Evolutionary conservation across 2,329 filamentous ascomycete species (phyloP).

Genomic region (Trichoderma breve): DNA sequence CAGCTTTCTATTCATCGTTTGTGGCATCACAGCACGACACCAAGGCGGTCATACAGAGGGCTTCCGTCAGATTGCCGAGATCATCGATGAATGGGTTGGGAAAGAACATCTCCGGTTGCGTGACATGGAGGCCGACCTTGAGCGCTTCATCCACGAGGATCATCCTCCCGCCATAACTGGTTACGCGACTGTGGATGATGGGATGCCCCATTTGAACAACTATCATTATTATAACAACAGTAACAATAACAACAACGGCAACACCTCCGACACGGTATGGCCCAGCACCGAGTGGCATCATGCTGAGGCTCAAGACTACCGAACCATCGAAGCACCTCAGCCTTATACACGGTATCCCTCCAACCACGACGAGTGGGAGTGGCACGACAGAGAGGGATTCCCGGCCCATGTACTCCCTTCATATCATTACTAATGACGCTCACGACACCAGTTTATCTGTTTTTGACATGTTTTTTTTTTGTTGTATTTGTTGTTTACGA

Average conservation of each 20-base stretch:
- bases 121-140: constrained; percentile 61
- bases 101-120: constrained; percentile 52
- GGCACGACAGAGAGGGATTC: constrained; percentile 37
- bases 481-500: background rate
- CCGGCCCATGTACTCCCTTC: constrained; percentile 21
- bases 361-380: constrained; percentile 32
- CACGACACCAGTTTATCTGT: background rate
- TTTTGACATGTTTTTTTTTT: background rate
- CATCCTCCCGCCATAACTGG: background rate
- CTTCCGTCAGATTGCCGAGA: constrained; percentile 56
- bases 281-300: constrained; percentile 5
- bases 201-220: background rate
- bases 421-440: background rate
- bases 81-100: constrained; percentile 63
- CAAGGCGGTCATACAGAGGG: constrained; percentile 60
- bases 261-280: constrained; percentile 9
- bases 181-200: background rate
- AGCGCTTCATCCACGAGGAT: constrained; percentile 44
- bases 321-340: constrained; percentile 12
- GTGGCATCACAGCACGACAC: constrained; percentile 55
- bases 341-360: constrained; percentile 11
- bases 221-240: background rate
- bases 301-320: constrained; percentile 7
- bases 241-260: background rate
- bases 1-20: constrained; percentile 63